Evolutionary conservation across 805 yeast genomes (phyloP).

Genomic region (Cyberlindnera misumaiensis): DNA sequence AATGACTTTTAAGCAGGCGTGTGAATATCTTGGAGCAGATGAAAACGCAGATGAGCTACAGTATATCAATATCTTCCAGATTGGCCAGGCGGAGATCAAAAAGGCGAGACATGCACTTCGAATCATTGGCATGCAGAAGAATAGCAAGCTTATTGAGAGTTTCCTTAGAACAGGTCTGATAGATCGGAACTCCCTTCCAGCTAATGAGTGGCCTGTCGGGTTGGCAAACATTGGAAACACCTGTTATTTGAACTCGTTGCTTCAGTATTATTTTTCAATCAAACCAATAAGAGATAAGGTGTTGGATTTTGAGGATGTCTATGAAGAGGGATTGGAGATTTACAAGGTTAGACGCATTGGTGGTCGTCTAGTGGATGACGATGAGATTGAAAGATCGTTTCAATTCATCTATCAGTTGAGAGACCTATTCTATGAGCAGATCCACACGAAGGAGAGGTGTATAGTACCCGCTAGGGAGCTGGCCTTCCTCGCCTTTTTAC

Average conservation of each 20-base stretch:
- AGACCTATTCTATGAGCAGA: conserved; percentile 63
- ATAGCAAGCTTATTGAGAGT: conserved; percentile 48
- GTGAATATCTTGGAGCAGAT: conserved; percentile 41
- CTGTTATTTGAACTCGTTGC: conserved; percentile 83
- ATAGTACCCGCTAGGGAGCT: conserved; percentile 79
- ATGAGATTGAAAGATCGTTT: conserved; percentile 73
- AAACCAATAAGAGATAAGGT: conserved; percentile 70
- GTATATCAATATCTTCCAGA: conserved; percentile 46
- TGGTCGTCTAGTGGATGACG: conserved; percentile 72
- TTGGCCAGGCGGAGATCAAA: conserved; percentile 42
- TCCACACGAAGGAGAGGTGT: conserved; percentile 51
- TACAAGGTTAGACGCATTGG: conserved; percentile 65
- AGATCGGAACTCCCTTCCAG: conserved; percentile 52
- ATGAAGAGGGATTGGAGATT: conserved; percentile 22
- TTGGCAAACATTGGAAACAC: conserved; percentile 93
- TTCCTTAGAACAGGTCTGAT: conserved; percentile 57
- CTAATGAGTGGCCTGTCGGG: conserved; percentile 82
- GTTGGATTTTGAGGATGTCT: conserved; percentile 41
- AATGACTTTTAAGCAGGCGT: conserved; percentile 35
- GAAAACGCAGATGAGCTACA: conserved; percentile 50
- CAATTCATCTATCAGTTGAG: conserved; percentile 74
- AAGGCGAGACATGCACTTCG: conserved; percentile 51
- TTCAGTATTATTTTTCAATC: conserved; percentile 86
- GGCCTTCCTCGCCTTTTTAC: conserved; percentile 82
- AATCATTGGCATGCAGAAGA: conserved; percentile 44